phyloP scores from a whole-genome alignment of 441 rosid species.

The Cnidoscolus chayamansa region DNA sequence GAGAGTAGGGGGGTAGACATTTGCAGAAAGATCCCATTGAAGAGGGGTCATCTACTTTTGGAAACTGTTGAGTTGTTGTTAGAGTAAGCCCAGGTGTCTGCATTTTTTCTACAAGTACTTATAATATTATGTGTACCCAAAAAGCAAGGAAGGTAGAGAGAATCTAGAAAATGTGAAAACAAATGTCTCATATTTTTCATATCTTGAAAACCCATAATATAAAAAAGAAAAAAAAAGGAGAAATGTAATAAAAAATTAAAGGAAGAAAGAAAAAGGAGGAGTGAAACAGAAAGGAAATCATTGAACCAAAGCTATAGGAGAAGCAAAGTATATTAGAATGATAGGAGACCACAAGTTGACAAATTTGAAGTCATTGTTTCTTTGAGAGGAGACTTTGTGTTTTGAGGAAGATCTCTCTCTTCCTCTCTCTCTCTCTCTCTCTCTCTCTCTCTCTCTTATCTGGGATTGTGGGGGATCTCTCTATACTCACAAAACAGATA shows the following conservation, averaged over 20 bases:
- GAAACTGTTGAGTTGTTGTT: constrained; percentile 35
- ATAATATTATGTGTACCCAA: constrained; percentile 28
- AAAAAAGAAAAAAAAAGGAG: background rate
- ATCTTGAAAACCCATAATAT: constrained; percentile 2
- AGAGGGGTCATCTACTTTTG: constrained; percentile 29
- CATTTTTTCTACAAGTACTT: constrained; percentile 14
- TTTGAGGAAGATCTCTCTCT: constrained; percentile 25
- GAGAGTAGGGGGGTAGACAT: constrained; percentile 23
- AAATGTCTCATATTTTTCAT: constrained; percentile 25
- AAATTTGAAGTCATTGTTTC: constrained; percentile 38
- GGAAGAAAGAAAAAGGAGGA: background rate
- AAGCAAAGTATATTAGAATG: constrained; percentile 27
- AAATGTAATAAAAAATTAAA: background rate
- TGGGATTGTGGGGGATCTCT: constrained; percentile 29
- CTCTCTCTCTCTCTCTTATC: too few relatives aligned
- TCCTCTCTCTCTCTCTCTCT: constrained; percentile 1
- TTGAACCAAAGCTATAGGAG: constrained; percentile 26
- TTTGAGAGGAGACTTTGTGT: constrained; percentile 15
- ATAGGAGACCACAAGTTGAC: constrained; percentile 43
- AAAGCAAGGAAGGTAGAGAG: constrained; percentile 39
- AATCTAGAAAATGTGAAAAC: constrained; percentile 39
- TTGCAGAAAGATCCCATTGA: constrained; percentile 26
- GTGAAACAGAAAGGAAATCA: constrained; percentile 7
- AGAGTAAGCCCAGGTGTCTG: constrained; percentile 31
- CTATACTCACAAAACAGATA: constrained; percentile 20